Conservation (phyloP, 768 basidiomycete species). For the Mycena epipterygia region DNA sequence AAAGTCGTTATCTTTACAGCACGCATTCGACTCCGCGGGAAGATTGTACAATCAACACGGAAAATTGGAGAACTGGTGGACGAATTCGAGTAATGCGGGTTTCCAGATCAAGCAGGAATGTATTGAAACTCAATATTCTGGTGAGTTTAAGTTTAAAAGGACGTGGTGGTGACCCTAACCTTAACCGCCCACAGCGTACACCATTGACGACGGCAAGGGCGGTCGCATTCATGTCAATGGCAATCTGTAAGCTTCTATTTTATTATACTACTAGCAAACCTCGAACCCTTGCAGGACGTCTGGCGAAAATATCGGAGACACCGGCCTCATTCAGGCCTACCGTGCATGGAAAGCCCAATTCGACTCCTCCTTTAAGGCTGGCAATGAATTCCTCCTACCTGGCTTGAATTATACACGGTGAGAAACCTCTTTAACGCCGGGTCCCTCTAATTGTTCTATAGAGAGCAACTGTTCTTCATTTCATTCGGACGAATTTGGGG, state of each 20-base stretch:
- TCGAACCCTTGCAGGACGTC: slow-evolving; percentile 71
- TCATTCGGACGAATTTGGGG: slow-evolving; percentile 93
- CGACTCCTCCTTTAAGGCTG: slow-evolving; percentile 65
- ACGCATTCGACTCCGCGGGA: slow-evolving; percentile 93
- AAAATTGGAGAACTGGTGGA: slow-evolving; percentile 94
- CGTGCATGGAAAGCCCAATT: slow-evolving; percentile 91
- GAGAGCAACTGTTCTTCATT: slow-evolving; percentile 96
- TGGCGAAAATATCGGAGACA: slow-evolving; percentile 93
- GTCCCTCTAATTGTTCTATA: slow-evolving; percentile 42
- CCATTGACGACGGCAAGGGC: slow-evolving; percentile 88
- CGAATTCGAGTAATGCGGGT: slow-evolving; percentile 84
- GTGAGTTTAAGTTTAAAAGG: slow-evolving; percentile 52
- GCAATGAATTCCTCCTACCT: slow-evolving; percentile 82
- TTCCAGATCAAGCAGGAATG: slow-evolving; percentile 90
- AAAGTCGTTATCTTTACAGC: slow-evolving; percentile 56
- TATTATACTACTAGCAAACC: background rate
- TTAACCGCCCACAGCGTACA: slow-evolving; percentile 70
- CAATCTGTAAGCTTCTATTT: slow-evolving; percentile 69
- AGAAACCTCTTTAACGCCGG: slow-evolving; percentile 21
- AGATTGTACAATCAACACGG: slow-evolving; percentile 93
- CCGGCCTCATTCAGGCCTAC: slow-evolving; percentile 87
- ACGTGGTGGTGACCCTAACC: background rate
- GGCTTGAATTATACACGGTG: slow-evolving; percentile 84
- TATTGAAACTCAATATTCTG: slow-evolving; percentile 92
- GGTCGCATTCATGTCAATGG: slow-evolving; percentile 89